A percentile compares a stretch with the other conserved stretches of the same genome.
These are phyloP conservation scores for Vaccinium macrocarpon DNA, from an alignment of 148 eudicot genomes.

Conservation along the genomic window DNA sequence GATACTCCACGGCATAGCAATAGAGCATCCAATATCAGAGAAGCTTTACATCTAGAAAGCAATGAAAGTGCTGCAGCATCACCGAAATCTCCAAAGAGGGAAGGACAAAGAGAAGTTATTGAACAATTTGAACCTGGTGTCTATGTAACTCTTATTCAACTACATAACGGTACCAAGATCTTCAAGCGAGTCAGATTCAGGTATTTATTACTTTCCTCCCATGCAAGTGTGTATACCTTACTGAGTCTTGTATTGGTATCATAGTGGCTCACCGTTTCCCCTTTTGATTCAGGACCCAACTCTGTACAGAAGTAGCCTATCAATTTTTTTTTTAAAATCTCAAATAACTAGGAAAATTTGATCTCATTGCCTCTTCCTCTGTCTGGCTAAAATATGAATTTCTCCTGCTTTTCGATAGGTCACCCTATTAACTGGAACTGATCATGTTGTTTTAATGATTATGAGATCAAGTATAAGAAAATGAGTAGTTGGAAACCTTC, in stretches of 20 bases:
- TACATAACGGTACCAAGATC: slow-evolving; percentile 53
- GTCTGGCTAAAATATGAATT: background rate
- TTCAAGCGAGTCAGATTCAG: slow-evolving; percentile 89
- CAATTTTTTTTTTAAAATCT: background rate
- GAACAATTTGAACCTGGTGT: slow-evolving; percentile 93
- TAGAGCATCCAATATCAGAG: slow-evolving; percentile 31
- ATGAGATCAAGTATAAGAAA: too few relatives aligned
- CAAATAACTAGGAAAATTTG: too few relatives aligned
- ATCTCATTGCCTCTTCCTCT: too few relatives aligned
- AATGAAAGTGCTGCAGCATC: slow-evolving; percentile 28
- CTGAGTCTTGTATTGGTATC: background rate
- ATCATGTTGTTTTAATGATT: too few relatives aligned
- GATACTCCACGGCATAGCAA: slow-evolving; percentile 19
- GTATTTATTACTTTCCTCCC: slow-evolving; percentile 28
- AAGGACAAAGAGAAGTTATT: slow-evolving; percentile 48
- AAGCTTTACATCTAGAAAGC: slow-evolving; percentile 26
- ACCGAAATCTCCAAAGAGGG: slow-evolving; percentile 27
- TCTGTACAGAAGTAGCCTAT: background rate
- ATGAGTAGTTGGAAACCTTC: too few relatives aligned
- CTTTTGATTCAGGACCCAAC: too few relatives aligned
- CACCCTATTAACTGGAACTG: too few relatives aligned
- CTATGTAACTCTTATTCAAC: slow-evolving; percentile 58
- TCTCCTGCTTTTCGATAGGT: background rate
- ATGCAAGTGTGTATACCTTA: background rate
- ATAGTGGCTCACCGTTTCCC: background rate